A percentile compares a stretch with the other conserved stretches of the same genome.
Evolutionary conservation across 352 stramenopile genomes (phyloP).

Genomic region (Pythium rishiriense): DNA sequence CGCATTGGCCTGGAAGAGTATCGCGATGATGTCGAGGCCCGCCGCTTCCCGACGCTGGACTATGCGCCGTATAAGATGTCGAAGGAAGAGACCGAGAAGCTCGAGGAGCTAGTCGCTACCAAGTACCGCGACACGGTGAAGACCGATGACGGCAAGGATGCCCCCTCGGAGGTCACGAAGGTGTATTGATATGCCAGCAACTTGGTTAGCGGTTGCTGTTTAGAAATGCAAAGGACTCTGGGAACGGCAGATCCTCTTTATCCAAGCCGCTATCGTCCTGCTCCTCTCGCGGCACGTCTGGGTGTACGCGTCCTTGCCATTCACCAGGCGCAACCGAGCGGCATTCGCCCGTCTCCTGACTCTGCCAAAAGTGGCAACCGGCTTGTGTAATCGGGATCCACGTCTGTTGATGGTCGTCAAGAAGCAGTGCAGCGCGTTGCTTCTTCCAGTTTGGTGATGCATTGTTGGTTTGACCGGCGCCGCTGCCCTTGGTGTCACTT

Average conservation of each 20-base stretch:
- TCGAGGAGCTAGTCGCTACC: conserved; percentile 54
- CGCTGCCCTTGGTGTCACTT: conserved; percentile 8
- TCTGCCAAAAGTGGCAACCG: conserved; percentile 79
- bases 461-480: neutral
- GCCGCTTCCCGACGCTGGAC: conserved; percentile 92
- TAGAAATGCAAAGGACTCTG: conserved; percentile 72
- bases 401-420: conserved; percentile 40
- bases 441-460: conserved; percentile 39
- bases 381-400: conserved; percentile 69
- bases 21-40: conserved; percentile 95
- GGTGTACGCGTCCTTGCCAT: conserved; percentile 21
- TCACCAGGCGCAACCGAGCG: conserved; percentile 26
- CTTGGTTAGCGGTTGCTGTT: conserved; percentile 23
- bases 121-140: conserved; percentile 50
- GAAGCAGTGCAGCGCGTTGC: conserved; percentile 13
- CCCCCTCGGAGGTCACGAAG: conserved; percentile 70
- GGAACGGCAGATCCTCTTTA: conserved; percentile 46
- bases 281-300: neutral
- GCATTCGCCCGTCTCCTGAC: conserved; percentile 66
- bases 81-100: conserved; percentile 69
- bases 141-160: conserved; percentile 25
- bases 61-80: conserved; percentile 97
- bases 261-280: conserved; percentile 14
- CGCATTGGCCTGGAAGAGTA: conserved; percentile 95
- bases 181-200: conserved; percentile 65